Conservation (phyloP, 202 grass and related monocot genomes). For the Brachypodium distachyon region DNA sequence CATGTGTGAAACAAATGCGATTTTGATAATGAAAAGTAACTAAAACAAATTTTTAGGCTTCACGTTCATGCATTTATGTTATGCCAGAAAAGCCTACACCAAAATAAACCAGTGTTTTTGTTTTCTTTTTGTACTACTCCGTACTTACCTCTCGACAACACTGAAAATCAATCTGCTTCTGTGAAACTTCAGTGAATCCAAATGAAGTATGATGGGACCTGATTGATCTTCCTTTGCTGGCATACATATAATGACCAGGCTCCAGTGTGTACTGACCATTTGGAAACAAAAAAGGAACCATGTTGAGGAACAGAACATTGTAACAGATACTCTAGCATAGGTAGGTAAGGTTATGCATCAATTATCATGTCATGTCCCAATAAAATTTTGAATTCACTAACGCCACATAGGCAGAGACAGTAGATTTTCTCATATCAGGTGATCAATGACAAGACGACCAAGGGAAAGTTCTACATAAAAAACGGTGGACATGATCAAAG, state of each 20-base stretch:
- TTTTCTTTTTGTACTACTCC: background rate
- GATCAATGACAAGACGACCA: too few species aligned
- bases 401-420: background rate
- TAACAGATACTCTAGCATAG: background rate
- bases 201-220: conserved; percentile 83
- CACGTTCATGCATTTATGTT: background rate
- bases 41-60: background rate
- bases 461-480: too few species aligned
- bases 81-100: background rate
- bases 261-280: conserved; percentile 75
- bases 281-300: conserved; percentile 21
- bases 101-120: background rate
- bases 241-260: conserved; percentile 90
- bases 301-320: conserved; percentile 1
- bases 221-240: conserved; percentile 64
- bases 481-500: too few species aligned
- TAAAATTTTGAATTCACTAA: background rate
- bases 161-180: conserved; percentile 58
- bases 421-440: too few species aligned
- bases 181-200: conserved; percentile 91
- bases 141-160: conserved; percentile 51
- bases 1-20: background rate
- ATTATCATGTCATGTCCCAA: background rate
- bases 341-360: background rate
- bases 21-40: background rate